Base-by-base conservation (phyloP, 2,329 filamentous ascomycete genomes). In the Sclerotinia nivalis region DNA sequence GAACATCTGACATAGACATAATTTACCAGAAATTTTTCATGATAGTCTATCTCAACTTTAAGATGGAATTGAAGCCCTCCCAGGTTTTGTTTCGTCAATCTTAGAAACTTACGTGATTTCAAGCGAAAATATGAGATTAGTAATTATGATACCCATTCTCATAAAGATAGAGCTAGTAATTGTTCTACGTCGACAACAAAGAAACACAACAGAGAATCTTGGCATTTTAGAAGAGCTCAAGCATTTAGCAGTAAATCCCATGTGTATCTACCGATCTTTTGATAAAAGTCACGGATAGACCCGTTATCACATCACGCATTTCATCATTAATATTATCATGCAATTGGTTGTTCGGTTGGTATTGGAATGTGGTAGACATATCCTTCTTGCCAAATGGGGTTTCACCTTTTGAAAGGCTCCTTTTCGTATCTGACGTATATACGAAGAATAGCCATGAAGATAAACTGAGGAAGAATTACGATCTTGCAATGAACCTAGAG, bases 1-100 rank as follows among this genome's bases (percentile, higher is more conserved):
- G n/a, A 62, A 37, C 7, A 15, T 6, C n/a, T 37, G 9, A 50
- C 9, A 50, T 20, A 12, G 4, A n/a, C 25, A 5, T 8, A 37
- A 15, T 9, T 8, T 13, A 4, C 1, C 10, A 15, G 1, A 4
- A 12, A 34, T 18, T 8, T 12, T 8, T 4, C 1, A 50, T 7
- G 4, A 37, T 12, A 6, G 9, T 20, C 1, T 37, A 25, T 62
- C 60, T 34, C 4, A 2, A n/a, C 37, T 8, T 7, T 4, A n/a
- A 1, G 31, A 15, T 7, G 12, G 18, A 9, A 34, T 34, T 25
- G 4, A 37, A 4, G n/a, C 18, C 15, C 15, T 31, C 13, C 2
- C 9, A 9, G 28, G 9, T 22, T 55, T 56, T 34, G 3, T 56
- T 22, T 22, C 34, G 28, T 37, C 54, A 34, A 13, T 28, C 28